Conservation (phyloP, 2,329 filamentous ascomycete genomes). For the Colletotrichum chlorophyti region DNA sequence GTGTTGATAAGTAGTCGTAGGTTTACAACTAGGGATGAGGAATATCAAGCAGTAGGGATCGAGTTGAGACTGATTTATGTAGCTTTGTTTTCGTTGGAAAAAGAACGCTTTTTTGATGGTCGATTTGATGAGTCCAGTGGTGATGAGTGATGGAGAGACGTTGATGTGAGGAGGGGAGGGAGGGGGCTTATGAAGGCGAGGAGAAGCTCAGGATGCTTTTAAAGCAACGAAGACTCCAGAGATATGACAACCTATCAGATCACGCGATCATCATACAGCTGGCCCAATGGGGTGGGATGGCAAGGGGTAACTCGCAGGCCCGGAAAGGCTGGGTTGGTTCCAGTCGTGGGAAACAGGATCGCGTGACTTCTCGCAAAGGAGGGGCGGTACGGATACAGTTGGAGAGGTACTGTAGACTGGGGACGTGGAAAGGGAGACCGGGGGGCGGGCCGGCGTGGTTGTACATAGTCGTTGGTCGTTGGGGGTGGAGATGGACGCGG, state of each 20-base stretch:
- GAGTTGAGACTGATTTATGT: neutral
- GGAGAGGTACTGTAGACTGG: too few relatives aligned
- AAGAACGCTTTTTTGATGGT: too few relatives aligned
- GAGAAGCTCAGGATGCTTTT: slow-evolving; percentile 23
- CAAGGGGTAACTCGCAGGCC: slow-evolving; percentile 18
- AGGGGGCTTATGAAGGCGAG: slow-evolving; percentile 18
- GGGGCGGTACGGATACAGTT: too few relatives aligned
- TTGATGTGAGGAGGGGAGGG: slow-evolving; percentile 19
- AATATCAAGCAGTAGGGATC: neutral
- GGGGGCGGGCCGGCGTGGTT: slow-evolving; percentile 13
- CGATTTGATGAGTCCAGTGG: slow-evolving; percentile 9
- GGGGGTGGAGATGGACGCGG: slow-evolving; percentile 19
- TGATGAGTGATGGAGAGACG: slow-evolving; percentile 18
- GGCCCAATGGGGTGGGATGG: slow-evolving; percentile 17
- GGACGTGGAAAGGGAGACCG: neutral
- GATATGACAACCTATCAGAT: slow-evolving; percentile 29
- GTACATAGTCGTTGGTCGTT: neutral
- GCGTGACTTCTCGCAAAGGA: slow-evolving; percentile 34
- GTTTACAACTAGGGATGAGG: neutral
- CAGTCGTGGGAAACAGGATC: slow-evolving; percentile 24
- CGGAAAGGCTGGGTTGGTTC: slow-evolving; percentile 18
- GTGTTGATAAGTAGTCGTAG: neutral
- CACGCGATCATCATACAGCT: slow-evolving; percentile 29
- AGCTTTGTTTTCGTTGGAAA: neutral
- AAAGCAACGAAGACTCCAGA: slow-evolving; percentile 20